These are phyloP conservation scores for Fusarium xyrophilum DNA, from an alignment of 2,329 filamentous ascomycete species.

Conservation along the genomic window DNA sequence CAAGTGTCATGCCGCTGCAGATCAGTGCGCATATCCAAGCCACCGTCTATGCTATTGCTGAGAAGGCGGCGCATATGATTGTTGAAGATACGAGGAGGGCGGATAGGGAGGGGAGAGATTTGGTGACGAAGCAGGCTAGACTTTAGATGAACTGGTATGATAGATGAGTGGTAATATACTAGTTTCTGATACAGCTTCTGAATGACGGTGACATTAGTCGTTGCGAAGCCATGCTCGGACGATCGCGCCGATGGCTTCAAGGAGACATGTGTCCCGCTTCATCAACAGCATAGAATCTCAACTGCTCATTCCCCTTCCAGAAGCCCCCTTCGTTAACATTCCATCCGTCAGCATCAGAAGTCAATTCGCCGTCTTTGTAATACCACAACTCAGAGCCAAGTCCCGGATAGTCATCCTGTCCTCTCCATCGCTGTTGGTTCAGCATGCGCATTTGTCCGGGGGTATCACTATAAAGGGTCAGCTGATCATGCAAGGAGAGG, in stretches of 20 bases:
- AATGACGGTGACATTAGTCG: not conserved
- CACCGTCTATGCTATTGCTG: conserved; percentile 49
- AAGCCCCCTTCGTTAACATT: conserved; percentile 4
- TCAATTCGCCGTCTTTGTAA: conserved; percentile 8
- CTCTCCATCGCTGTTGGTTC: conserved; percentile 8
- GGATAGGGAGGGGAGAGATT: not conserved
- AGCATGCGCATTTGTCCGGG: conserved; percentile 28
- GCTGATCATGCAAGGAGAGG: too few species aligned
- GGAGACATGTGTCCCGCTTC: conserved; percentile 22
- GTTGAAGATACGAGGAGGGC: conserved; percentile 20
- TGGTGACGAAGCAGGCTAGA: not conserved
- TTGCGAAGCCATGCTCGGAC: conserved; percentile 15
- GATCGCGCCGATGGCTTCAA: conserved; percentile 7
- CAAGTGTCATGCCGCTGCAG: conserved; percentile 43
- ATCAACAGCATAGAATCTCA: conserved; percentile 24
- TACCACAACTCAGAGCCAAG: conserved; percentile 2
- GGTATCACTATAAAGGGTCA: too few species aligned
- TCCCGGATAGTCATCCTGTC: not conserved
- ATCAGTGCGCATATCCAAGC: conserved; percentile 44
- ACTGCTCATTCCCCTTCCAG: conserved; percentile 17
- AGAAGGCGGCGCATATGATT: conserved; percentile 42
- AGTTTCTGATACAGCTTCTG: accelerated
- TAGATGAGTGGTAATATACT: not conserved
- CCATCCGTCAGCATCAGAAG: not conserved
- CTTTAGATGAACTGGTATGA: not conserved